phyloP scores from a whole-genome alignment of 2,329 filamentous ascomycete species.

The Pseudogymnoascus sp. region DNA sequence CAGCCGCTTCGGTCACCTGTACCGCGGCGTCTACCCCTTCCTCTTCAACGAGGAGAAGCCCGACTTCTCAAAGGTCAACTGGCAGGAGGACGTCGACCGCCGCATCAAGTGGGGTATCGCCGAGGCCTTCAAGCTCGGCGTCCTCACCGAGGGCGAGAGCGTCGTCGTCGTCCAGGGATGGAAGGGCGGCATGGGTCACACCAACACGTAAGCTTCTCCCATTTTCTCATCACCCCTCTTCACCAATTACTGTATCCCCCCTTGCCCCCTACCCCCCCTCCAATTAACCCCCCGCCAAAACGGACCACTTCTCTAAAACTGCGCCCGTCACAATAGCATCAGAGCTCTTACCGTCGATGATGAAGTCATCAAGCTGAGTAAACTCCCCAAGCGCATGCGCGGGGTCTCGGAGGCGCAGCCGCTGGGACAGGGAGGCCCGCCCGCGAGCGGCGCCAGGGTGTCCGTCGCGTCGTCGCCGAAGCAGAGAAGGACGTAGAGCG shows the following conservation, averaged over 20 bases:
- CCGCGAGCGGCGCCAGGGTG: neutral
- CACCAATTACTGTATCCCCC: neutral
- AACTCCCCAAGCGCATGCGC: neutral
- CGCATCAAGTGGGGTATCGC: constrained; percentile 95
- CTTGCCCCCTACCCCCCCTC: neutral
- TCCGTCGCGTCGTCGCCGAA: neutral
- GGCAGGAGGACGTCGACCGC: constrained; percentile 98
- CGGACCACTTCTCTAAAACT: neutral
- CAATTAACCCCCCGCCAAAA: neutral
- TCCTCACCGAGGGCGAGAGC: constrained; percentile 63
- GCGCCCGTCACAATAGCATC: neutral
- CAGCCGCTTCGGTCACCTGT: constrained; percentile 85
- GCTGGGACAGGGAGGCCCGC: neutral
- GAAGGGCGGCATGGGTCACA: constrained; percentile 87
- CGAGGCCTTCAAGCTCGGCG: constrained; percentile 74
- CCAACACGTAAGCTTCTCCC: constrained; percentile 52
- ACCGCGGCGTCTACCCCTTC: constrained; percentile 98
- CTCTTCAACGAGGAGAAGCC: constrained; percentile 88
- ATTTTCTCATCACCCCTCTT: neutral
- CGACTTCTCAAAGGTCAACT: constrained; percentile 85
- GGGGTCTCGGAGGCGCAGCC: neutral
- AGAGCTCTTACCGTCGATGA: neutral
- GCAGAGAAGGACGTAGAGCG: neutral
- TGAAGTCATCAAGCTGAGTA: neutral
- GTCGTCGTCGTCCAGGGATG: constrained; percentile 83